Conservation (phyloP, 2,329 filamentous ascomycete genomes). For the Exophiala phaeomuriformis region DNA sequence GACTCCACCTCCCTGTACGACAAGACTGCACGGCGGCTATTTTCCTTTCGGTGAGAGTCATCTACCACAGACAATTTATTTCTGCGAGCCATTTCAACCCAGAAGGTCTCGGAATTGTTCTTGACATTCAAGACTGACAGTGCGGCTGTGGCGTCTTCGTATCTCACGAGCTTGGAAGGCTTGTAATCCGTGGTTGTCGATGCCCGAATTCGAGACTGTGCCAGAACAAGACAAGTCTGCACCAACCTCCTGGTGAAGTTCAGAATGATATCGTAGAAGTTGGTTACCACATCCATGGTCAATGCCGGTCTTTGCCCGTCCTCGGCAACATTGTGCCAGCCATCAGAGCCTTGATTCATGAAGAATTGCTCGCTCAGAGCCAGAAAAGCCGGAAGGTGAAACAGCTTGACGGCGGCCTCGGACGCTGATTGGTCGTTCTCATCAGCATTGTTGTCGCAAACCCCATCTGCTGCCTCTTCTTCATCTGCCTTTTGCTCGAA, state of each 20-base stretch:
- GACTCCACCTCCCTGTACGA: conserved; percentile 26
- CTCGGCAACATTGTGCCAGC: conserved; percentile 56
- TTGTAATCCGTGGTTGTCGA: conserved; percentile 31
- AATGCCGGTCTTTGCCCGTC: conserved; percentile 56
- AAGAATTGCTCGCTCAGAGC: conserved; percentile 59
- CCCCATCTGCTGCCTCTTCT: conserved; percentile 5
- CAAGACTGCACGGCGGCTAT: conserved; percentile 3
- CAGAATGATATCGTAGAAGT: conserved; percentile 62
- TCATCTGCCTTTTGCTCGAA: conserved; percentile 11
- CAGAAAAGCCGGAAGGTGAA: conserved; percentile 56
- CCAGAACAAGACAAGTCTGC: conserved; percentile 61
- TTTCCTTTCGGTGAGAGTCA: conserved; percentile 17
- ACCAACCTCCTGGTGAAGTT: conserved; percentile 65
- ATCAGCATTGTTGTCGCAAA: not conserved
- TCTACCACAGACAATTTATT: conserved; percentile 44
- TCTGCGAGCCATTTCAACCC: conserved; percentile 47
- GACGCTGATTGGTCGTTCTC: not conserved
- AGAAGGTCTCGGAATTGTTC: conserved; percentile 41
- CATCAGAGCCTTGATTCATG: conserved; percentile 56
- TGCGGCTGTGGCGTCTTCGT: conserved; percentile 49
- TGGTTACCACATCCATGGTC: conserved; percentile 65
- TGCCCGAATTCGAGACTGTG: conserved; percentile 60
- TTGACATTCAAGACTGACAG: conserved; percentile 47
- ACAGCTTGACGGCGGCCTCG: conserved; percentile 36
- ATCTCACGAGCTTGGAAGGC: conserved; percentile 35